Conservation (phyloP, 495 filamentous ascomycete genomes). For the Aspergillus diversus region DNA sequence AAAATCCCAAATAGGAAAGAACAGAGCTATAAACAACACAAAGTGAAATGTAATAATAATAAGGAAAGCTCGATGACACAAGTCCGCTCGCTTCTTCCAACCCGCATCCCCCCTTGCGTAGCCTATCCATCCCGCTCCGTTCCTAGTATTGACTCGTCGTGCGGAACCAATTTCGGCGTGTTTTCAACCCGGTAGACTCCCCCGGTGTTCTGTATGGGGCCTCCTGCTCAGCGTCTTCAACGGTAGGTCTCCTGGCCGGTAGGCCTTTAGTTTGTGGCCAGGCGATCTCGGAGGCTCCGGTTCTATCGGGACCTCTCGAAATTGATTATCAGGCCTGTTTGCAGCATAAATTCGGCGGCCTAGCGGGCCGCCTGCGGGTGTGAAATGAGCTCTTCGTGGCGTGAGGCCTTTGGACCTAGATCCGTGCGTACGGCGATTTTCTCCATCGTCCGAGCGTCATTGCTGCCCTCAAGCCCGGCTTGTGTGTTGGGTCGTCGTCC, state of each 20-base stretch:
- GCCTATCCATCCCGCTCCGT: not conserved
- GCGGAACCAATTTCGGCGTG: too few species aligned
- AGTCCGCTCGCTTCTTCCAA: not conserved
- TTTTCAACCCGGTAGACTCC: too few species aligned
- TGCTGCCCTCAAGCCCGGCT: constrained; percentile 18
- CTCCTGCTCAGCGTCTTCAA: too few species aligned
- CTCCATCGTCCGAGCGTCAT: constrained; percentile 12
- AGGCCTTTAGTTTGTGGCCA: not conserved
- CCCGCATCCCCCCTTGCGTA: not conserved
- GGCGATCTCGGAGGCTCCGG: not conserved
- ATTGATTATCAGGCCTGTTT: constrained; percentile 16
- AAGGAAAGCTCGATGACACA: not conserved
- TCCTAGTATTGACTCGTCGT: too few species aligned
- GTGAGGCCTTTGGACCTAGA: not conserved
- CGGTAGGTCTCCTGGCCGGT: too few species aligned
- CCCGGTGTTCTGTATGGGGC: too few species aligned
- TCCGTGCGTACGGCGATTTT: not conserved
- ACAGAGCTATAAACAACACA: not conserved
- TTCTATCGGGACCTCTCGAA: not conserved
- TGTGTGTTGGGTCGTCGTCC: constrained; percentile 16
- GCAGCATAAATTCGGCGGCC: constrained; percentile 13
- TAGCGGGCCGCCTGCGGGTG: constrained; percentile 10
- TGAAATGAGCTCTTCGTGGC: not conserved
- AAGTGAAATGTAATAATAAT: not conserved
- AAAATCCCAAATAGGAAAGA: not conserved